phyloP scores from a whole-genome alignment of 441 rosid species.

The Gossypium lobatum region DNA sequence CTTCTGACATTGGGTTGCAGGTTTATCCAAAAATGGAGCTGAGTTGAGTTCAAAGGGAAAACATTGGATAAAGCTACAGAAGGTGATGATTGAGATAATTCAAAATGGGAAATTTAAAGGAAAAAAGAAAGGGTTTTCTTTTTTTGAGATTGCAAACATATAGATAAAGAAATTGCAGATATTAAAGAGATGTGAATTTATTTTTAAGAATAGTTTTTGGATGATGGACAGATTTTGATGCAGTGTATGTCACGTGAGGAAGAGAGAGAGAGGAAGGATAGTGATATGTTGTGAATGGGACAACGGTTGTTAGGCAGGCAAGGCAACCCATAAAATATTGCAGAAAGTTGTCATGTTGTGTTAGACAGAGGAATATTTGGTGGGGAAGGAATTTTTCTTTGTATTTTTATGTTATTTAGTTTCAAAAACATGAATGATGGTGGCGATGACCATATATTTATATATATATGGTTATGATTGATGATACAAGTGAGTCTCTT shows the following conservation, averaged over 20 bases:
- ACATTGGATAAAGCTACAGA: constrained; percentile 10
- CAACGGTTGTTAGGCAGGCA: not conserved
- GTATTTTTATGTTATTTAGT: constrained; percentile 1
- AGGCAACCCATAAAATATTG: not conserved
- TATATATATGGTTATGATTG: constrained; percentile 22
- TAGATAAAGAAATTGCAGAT: not conserved
- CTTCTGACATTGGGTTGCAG: constrained; percentile 3
- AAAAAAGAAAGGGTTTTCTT: not conserved
- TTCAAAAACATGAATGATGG: constrained; percentile 45
- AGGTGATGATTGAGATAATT: constrained; percentile 20
- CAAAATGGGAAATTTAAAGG: not conserved
- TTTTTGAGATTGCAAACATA: not conserved
- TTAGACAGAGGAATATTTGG: constrained; percentile 6
- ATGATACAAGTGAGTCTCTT: constrained; percentile 28
- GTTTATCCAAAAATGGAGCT: constrained; percentile 7
- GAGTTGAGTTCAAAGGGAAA: not conserved
- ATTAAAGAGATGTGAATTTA: not conserved
- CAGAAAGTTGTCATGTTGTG: not conserved
- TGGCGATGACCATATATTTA: not conserved
- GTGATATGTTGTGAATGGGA: constrained; percentile 1
- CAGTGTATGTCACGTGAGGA: constrained; percentile 16
- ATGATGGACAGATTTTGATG: constrained; percentile 13
- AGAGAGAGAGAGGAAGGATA: not conserved
- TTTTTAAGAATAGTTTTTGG: not conserved
- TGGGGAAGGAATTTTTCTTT: constrained; percentile 11